Evolutionary conservation across 225 moss, liverwort and hornwort species (phyloP), one percentile per base, ranked within the genome.

Genomic region (Sphagnum tenellum): DNA sequence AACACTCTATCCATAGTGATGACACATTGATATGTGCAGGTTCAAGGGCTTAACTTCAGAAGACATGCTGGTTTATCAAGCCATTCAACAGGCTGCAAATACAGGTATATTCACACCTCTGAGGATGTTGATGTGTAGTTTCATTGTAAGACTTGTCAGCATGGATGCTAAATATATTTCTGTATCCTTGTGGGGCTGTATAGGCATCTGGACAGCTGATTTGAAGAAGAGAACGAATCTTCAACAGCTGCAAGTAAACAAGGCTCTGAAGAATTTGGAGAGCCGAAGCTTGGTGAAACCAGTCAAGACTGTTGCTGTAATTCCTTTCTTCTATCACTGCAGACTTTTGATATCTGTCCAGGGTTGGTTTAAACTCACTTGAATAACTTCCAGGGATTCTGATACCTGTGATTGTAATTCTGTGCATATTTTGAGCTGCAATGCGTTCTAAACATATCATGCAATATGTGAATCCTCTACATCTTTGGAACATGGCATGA

Each of bases 181-280:
- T 29, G 29, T 29, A 29, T 29, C 29, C 29, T 29, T 29, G 29
- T 1, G 60, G 8, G 3, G 8, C 46, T 44, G 47, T 47, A 49
- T 62, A 96, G 95, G 95, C 62, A 98, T 98, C 68, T 98, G 92
- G 92, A 90, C 89, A 56, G 89, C 85, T 69, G 96, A 98, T 77
- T 69, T 93, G 44, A 98, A 89, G 69, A 79, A 78, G 70, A 87
- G 69, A 69, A 90, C 88, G 9, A 92, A 92, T 72, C 78, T 90
- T 80, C 89, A 92, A 63, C 90, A 92, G 69, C 96, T 90, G 61
- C 92, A 92, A 72, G 80, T 98, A 45, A 85, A 86, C n/a, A 98
- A 98, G 73, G 96, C 96, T 45, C 75, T 98, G 59, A 93, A 98
- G 70, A 89, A 69, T 76, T 78, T 98, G 67, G 96, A 93, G 67